Percentiles rank a stretch among this genome's conserved stretches.
phyloP scores from a whole-genome alignment of 1,284 basidiomycete species.

The Pisolithus thermaeus region DNA sequence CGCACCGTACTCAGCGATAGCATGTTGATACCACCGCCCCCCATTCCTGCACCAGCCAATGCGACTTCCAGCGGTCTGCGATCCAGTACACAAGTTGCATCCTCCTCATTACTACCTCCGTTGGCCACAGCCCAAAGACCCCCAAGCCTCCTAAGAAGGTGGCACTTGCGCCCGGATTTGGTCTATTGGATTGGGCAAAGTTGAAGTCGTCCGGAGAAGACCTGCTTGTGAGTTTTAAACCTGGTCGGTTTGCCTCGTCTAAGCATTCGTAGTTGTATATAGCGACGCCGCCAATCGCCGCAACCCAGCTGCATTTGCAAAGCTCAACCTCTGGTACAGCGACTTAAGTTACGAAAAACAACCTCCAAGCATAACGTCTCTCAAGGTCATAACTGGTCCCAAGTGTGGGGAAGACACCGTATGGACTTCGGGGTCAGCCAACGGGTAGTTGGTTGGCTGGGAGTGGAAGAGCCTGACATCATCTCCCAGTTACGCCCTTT shows the following conservation, averaged over 20 bases:
- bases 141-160: conserved; percentile 66
- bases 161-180: conserved; percentile 85
- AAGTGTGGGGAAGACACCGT: conserved; percentile 66
- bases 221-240: too few species aligned
- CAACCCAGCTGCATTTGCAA: conserved; percentile 65
- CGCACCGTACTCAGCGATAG: conserved; percentile 49
- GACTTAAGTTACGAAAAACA: conserved; percentile 79
- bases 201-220: too few species aligned
- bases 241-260: too few species aligned
- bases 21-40: conserved; percentile 70
- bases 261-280: too few species aligned
- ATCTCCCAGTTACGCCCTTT: conserved; percentile 50
- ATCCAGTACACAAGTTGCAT: conserved; percentile 18
- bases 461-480: neutral
- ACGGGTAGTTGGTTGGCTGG: neutral
- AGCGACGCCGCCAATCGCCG: too few species aligned
- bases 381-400: conserved; percentile 61
- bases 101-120: conserved; percentile 53
- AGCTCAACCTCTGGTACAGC: conserved; percentile 77
- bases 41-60: conserved; percentile 42
- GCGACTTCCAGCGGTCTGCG: conserved; percentile 40
- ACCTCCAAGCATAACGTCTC: conserved; percentile 62
- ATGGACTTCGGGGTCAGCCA: conserved; percentile 58
- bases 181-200: conserved; percentile 93
- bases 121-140: conserved; percentile 54